phyloP scores from a whole-genome alignment of 2,329 filamentous ascomycete species.

The Aspergillus awamori region DNA sequence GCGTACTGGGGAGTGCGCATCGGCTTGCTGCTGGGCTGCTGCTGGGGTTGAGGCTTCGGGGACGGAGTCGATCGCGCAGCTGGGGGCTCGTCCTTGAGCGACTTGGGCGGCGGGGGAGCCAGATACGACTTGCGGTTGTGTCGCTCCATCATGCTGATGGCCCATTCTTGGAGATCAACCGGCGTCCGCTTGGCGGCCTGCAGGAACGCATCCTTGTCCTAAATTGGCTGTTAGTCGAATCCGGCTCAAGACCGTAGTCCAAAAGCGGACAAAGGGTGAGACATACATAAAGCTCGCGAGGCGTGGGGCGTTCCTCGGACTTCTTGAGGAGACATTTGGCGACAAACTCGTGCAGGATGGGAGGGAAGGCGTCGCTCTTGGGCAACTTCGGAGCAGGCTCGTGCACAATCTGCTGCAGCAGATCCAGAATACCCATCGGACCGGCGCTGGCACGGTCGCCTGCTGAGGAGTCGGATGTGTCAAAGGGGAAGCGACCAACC shows the following conservation, averaged over 20 bases:
- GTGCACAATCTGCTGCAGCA: slow-evolving; percentile 95
- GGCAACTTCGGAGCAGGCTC: slow-evolving; percentile 91
- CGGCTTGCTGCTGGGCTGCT: slow-evolving; percentile 22
- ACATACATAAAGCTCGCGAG: slow-evolving; percentile 87
- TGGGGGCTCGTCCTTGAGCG: slow-evolving; percentile 61
- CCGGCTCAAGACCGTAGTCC: not conserved
- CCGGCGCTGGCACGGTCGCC: slow-evolving; percentile 66
- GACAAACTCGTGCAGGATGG: slow-evolving; percentile 94
- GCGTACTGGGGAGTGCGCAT: slow-evolving; percentile 43
- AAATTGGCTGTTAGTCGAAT: slow-evolving; percentile 28
- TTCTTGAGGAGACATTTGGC: slow-evolving; percentile 93
- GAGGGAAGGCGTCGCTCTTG: slow-evolving; percentile 95
- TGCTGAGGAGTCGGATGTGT: slow-evolving; percentile 76
- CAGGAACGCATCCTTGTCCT: slow-evolving; percentile 93
- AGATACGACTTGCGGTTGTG: slow-evolving; percentile 96
- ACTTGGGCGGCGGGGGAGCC: slow-evolving; percentile 77
- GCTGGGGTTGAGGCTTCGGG: slow-evolving; percentile 32
- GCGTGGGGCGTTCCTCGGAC: slow-evolving; percentile 84
- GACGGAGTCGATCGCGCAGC: slow-evolving; percentile 13
- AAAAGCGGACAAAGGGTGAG: not conserved
- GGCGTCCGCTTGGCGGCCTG: slow-evolving; percentile 96
- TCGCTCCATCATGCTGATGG: slow-evolving; percentile 87
- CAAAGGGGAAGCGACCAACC: slow-evolving; percentile 96
- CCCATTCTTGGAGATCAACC: slow-evolving; percentile 91
- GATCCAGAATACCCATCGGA: slow-evolving; percentile 91